These are phyloP conservation scores for Piloderma croceum DNA, from an alignment of 768 basidiomycete genomes.

Conservation along the genomic window DNA sequence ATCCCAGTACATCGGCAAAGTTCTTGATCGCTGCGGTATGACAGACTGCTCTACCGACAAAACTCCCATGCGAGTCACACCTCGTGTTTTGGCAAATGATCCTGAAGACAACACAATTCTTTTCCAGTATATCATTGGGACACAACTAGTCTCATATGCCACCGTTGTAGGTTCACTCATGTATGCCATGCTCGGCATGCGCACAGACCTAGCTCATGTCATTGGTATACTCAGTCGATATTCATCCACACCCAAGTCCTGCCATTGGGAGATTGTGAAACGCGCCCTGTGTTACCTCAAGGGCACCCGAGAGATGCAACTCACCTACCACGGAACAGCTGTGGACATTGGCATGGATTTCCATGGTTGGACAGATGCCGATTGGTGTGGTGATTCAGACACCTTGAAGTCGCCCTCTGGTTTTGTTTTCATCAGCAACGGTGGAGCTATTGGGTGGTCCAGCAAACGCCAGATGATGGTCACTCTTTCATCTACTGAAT, in stretches of 20 bases:
- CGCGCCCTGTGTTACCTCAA: slow-evolving; percentile 20
- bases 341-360: slow-evolving; percentile 5
- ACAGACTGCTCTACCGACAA: slow-evolving; percentile 2
- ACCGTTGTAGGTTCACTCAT: slow-evolving; percentile 21
- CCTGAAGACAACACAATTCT: background rate
- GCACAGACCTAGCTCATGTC: slow-evolving; percentile 28
- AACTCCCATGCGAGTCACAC: slow-evolving; percentile 11
- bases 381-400: slow-evolving; percentile 9
- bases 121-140: background rate
- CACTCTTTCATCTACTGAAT: slow-evolving; percentile 28
- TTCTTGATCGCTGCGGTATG: slow-evolving; percentile 14
- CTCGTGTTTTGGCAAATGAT: background rate
- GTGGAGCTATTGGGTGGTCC: slow-evolving; percentile 29
- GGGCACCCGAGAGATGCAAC: slow-evolving; percentile 11
- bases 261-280: slow-evolving; percentile 24
- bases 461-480: slow-evolving; percentile 29
- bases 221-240: slow-evolving; percentile 20
- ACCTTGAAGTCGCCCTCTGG: slow-evolving; percentile 24
- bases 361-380: slow-evolving; percentile 11
- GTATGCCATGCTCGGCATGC: slow-evolving; percentile 23
- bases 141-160: slow-evolving; percentile 17
- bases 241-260: slow-evolving; percentile 4
- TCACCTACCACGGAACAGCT: background rate
- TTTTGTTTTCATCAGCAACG: slow-evolving; percentile 23
- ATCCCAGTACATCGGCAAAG: slow-evolving; percentile 8